Base-by-base conservation (phyloP, 2,329 filamentous ascomycete species). In the Fonsecaea erecta region DNA sequence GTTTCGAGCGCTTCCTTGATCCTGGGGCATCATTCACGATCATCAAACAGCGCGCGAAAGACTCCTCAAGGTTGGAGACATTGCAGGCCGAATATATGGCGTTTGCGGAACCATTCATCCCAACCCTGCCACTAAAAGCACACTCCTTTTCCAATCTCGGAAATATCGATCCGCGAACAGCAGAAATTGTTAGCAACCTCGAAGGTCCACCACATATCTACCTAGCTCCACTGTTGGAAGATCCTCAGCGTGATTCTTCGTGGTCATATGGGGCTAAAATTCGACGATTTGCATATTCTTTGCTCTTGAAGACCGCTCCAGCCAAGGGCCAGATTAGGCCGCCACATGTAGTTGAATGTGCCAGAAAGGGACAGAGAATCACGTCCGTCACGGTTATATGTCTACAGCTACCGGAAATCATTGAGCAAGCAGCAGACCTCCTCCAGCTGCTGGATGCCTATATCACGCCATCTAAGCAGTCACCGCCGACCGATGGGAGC, bases 181-280 rank as follows among this genome's bases (percentile, higher is more conserved):
- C 81, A 1, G 85, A 86, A 71, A 72, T 84, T 32, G 76, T 82
- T 52, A 77, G 81, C 65, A 80, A 85, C 68, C 78, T 79, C 63
- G 67, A 74, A 52, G 60, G 71, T 5, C 40, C 70, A 4, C 71
- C 77, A 12, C 76, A 82, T 46, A 81, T 91, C 12, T 93, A 89
- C 73, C 80, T 93, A 0, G 88, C 89, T 0, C 81, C 88, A 24
- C 75, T 92, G 0, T 77, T 87, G 9, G 87, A 89, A 68, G 83
- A 82, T 63, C 82, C 83, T 18, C 72, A 75, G n/a, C 81, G 82
- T 32, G 81, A 81, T 51, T 87, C 82, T 70, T 84, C 85, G 16
- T 88, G 87, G 86, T 80, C 82, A 60, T 78, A 83, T 63, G 85
- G 85, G 61, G 79, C 77, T 28, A 62, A 73, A 7, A 77, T 86